Evolutionary conservation across 148 eudicot genomes (phyloP).

Genomic region (Chenopodium quinoa): DNA sequence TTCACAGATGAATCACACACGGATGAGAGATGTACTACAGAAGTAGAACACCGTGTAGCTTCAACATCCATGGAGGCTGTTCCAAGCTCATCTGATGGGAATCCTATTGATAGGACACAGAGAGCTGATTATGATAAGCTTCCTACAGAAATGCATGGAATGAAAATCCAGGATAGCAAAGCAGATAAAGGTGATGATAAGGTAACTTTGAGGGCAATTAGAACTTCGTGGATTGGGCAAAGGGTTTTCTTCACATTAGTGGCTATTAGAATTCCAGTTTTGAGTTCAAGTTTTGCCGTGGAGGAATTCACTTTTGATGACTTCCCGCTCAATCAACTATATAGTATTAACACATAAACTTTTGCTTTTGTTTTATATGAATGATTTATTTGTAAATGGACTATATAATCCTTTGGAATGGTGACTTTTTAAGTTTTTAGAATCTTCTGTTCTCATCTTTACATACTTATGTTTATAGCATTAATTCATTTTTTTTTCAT

Average conservation of each 20-base stretch:
- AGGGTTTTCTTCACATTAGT: conserved; percentile 13
- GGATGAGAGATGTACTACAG: conserved; percentile 34
- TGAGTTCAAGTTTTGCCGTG: not conserved
- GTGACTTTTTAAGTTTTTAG: not conserved
- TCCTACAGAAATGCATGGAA: conserved; percentile 61
- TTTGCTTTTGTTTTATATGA: not conserved
- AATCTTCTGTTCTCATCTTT: not conserved
- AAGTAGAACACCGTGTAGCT: conserved; percentile 32
- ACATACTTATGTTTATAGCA: not conserved
- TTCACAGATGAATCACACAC: conserved; percentile 28
- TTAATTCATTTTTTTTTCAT: not conserved
- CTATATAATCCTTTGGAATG: not conserved
- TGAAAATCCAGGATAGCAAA: conserved; percentile 63
- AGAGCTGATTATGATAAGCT: conserved; percentile 54
- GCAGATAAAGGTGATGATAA: conserved; percentile 43
- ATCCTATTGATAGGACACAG: conserved; percentile 27
- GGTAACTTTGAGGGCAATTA: conserved; percentile 24
- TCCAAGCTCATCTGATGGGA: conserved; percentile 47
- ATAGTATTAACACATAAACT: not conserved
- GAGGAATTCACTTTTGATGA: conserved; percentile 5
- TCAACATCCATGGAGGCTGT: conserved; percentile 39
- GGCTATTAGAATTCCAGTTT: not conserved
- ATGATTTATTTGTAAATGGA: not conserved
- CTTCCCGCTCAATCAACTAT: not conserved
- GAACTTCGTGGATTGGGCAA: conserved; percentile 10